Evolutionary conservation across 2,329 filamentous ascomycete genomes (phyloP), one percentile per base, ranked within the genome.

Genomic region (Monilinia fructigena): DNA sequence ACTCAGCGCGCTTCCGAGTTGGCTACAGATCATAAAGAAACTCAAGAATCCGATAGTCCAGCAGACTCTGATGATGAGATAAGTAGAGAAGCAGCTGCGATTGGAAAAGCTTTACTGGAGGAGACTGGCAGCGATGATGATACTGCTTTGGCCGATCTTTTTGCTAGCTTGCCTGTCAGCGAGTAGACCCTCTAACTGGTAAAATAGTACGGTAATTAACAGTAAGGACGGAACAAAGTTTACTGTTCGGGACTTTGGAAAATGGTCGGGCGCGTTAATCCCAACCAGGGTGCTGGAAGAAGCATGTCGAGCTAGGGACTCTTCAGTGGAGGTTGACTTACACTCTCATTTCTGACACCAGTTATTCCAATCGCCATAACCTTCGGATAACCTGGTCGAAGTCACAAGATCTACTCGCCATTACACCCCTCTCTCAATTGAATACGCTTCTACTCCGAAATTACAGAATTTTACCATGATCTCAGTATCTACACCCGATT

Each of bases 251-350:
- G 90, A 97, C 73, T 97, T 98, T 81, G 93, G 92, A 1, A 92
- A 92, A 76, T 88, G 87, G 81, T 85, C 85, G 18, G 93, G 94
- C 10, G 94, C 10, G 78, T 96, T 40, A 90, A 81, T 72, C 93
- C 93, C 94, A 20, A 85, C 87, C 69, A 85, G 90, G 70, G 83
- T 91, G 38, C 79, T 98, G 16, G 93, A 97, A 76, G 93, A 97
- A 76, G 86, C 91, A n/a, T 96, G 93, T 76, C 89, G 90, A 72
- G 86, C 92, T 69, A 89, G 92, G 77, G 92, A 97, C 75, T 80
- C 89, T 1, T 82, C 83, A 4, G 90, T 84, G 40, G 40, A 89
- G 84, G 71, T 78, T 97, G 31, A 80, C 79, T 3, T 95, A 89
- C 75, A 86, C 82, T 66, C 78, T 90, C 53, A 80, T 95, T 35